Conservation (phyloP, 2,329 filamentous ascomycete species). For the Talaromyces sp. region DNA sequence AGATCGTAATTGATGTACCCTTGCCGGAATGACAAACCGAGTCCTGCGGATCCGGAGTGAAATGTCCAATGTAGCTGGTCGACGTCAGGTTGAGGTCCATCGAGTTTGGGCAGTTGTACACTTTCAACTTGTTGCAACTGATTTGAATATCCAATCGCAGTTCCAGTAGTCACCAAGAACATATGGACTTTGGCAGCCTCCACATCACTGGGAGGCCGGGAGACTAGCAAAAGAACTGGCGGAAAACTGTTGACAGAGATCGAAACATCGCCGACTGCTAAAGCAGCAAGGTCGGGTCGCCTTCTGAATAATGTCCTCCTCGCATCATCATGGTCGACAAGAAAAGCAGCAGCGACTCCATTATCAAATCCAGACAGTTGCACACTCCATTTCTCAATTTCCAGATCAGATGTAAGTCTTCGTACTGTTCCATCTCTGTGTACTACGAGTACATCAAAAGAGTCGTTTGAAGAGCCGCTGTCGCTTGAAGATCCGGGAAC, state of each 20-base stretch:
- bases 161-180: slow-evolving; percentile 36
- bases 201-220: slow-evolving; percentile 31
- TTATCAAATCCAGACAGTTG: slow-evolving; percentile 34
- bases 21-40: slow-evolving; percentile 39
- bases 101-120: slow-evolving; percentile 32
- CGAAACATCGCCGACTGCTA: slow-evolving; percentile 34
- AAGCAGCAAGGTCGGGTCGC: slow-evolving; percentile 38
- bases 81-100: slow-evolving; percentile 26
- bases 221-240: slow-evolving; percentile 40
- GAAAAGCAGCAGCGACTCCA: slow-evolving; percentile 34
- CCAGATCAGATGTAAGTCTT: slow-evolving; percentile 39
- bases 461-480: slow-evolving; percentile 25
- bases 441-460: slow-evolving; percentile 41
- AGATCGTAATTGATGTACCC: slow-evolving; percentile 44
- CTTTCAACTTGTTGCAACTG: slow-evolving; percentile 38
- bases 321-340: slow-evolving; percentile 42
- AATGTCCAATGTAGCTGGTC: slow-evolving; percentile 37
- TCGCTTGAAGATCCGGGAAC: slow-evolving; percentile 29
- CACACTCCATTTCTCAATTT: slow-evolving; percentile 40
- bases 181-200: slow-evolving; percentile 39
- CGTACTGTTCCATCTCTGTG: slow-evolving; percentile 45
- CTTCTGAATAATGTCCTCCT: slow-evolving; percentile 40
- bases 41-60: slow-evolving; percentile 37
- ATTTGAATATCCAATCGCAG: slow-evolving; percentile 29
- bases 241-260: slow-evolving; percentile 29